Evolutionary conservation across 441 rosid genomes (phyloP), one percentile per base, ranked within the genome.

Genomic region (Biscutella auriculata): DNA sequence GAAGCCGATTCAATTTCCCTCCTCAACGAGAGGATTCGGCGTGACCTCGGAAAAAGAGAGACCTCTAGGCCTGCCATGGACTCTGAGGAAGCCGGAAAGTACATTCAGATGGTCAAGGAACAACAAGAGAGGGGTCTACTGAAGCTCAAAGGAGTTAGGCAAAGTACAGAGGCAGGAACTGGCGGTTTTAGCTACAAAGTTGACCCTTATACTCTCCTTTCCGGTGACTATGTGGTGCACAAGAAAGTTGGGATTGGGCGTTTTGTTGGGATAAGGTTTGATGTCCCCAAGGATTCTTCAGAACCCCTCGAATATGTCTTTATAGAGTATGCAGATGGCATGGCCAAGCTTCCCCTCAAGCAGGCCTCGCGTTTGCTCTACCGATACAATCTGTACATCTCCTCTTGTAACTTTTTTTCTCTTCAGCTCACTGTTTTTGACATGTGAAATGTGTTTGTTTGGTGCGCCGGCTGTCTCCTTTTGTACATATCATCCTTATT

Each of bases 291-390:
- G 74, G 76, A 47, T 61, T 82, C 88, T 5, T 47, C 74, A 7
- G 86, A 74, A 71, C 84, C 95, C 19, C 63, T 74, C 45, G 98
- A 93, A 61, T 88, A 78, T 57, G 90, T 83, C 58, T 93, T 84
- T 46, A 87, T 93, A 11, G 96, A 93, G 78, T 89, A 85, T 62
- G 88, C 96, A 0, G 97, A 93, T 69, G 96, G 95, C 32, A 93
- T 93, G 93, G 99, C 99, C 29, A 93, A 89, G 77, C 95, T 93
- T 73, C 93, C 97, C n/a, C 82, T 93, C 65, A 77, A 81, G 70
- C 96, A 89, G 77, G 99, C 97, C 59, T 75, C 84, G 40, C 90
- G 90, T 54, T 64, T 87, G 82, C 93, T 93, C 62, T 93, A 93
- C 70, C 88, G 97, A 57, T 93, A 85, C 65, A 80, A 69, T 79